Conservation (phyloP, 192 early-diverging fungal genomes). For the Backusella westeae region DNA sequence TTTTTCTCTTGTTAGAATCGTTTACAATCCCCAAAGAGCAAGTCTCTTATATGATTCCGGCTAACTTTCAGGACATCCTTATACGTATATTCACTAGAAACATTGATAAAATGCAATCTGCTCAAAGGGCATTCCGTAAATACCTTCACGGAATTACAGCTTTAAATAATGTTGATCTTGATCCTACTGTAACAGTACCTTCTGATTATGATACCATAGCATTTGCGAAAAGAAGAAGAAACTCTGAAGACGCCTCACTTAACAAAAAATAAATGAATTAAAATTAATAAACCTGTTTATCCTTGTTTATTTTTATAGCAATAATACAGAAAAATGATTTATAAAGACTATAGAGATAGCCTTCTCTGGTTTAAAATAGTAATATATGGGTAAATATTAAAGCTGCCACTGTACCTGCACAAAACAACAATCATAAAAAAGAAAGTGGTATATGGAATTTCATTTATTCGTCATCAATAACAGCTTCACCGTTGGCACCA, state of each 20-base stretch:
- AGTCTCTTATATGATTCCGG: constrained; percentile 70
- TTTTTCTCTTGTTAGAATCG: constrained; percentile 29
- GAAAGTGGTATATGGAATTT: neutral
- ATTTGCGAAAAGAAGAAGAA: neutral
- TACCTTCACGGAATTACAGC: constrained; percentile 6
- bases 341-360: neutral
- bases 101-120: constrained; percentile 46
- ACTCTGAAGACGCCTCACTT: neutral
- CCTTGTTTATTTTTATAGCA: too few species aligned
- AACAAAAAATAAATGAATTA: neutral
- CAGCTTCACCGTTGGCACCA: neutral
- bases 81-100: constrained; percentile 66
- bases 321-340: neutral
- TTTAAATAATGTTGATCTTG: constrained; percentile 5
- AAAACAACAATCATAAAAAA: neutral
- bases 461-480: neutral
- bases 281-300: neutral
- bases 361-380: neutral
- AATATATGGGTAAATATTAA: neutral
- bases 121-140: constrained; percentile 37
- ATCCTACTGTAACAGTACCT: constrained; percentile 20
- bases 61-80: constrained; percentile 64
- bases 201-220: constrained; percentile 17
- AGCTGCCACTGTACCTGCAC: neutral
- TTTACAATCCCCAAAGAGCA: constrained; percentile 69